phyloP scores from a whole-genome alignment of 2,329 filamentous ascomycete species.

The Zymoseptoria pseudotritici region DNA sequence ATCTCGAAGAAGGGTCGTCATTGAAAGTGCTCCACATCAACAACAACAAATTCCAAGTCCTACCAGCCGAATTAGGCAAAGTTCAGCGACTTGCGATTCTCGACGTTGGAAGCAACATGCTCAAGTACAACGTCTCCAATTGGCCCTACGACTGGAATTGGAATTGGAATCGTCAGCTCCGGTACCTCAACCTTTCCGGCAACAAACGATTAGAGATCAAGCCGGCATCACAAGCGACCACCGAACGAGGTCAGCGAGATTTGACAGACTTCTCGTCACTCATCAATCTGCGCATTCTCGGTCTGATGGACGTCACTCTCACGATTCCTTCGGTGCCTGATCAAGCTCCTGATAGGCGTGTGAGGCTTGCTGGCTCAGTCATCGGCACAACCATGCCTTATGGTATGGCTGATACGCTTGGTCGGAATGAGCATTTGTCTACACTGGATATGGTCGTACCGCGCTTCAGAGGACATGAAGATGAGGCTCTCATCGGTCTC shows the following conservation, averaged over 20 bases:
- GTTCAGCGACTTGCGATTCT: conserved; percentile 85
- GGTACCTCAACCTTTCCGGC: conserved; percentile 91
- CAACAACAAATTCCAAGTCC: conserved; percentile 92
- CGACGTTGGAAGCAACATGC: conserved; percentile 86
- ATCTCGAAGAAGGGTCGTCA: conserved; percentile 80
- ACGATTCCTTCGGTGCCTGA: conserved; percentile 91
- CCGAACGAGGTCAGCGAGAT: conserved; percentile 52
- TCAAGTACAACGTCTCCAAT: conserved; percentile 99
- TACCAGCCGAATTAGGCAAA: conserved; percentile 90
- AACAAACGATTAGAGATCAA: conserved; percentile 94
- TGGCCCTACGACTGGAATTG: conserved; percentile 99
- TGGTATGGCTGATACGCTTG: conserved; percentile 93
- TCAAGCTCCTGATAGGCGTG: conserved; percentile 87
- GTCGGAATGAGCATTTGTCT: conserved; percentile 87
- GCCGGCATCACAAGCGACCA: conserved; percentile 48
- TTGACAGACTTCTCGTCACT: conserved; percentile 87
- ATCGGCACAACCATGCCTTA: conserved; percentile 79
- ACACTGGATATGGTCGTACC: conserved; percentile 94
- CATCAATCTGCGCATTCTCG: conserved; percentile 74
- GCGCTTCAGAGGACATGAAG: conserved; percentile 79
- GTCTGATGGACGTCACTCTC: conserved; percentile 95
- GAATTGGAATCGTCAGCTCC: conserved; percentile 94
- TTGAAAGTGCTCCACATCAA: conserved; percentile 92
- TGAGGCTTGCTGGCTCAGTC: conserved; percentile 91
- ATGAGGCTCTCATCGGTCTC: conserved; percentile 84